Evolutionary conservation across 805 yeast genomes (phyloP).

Genomic region (Monosporozyma aquatica): DNA sequence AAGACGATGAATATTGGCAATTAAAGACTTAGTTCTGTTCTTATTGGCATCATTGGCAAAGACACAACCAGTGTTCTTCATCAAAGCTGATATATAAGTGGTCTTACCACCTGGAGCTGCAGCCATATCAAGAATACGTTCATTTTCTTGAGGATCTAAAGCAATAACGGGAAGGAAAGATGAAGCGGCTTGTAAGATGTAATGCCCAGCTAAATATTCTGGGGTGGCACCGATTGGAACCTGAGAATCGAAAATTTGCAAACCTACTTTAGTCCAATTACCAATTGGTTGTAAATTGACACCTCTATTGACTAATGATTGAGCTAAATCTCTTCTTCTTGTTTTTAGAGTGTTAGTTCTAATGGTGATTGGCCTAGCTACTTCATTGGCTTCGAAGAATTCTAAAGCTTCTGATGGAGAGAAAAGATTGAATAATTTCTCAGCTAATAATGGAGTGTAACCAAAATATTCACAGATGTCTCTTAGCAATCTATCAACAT

Average conservation of each 20-base stretch:
- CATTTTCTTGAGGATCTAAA: constrained; percentile 91
- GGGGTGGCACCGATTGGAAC: constrained; percentile 99
- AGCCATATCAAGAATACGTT: constrained; percentile 95
- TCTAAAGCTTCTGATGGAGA: constrained; percentile 96
- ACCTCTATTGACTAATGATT: constrained; percentile 89
- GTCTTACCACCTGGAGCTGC: constrained; percentile 99
- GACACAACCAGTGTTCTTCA: constrained; percentile 96
- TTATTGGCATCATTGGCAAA: constrained; percentile 97
- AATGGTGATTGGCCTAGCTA: constrained; percentile 90
- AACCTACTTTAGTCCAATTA: constrained; percentile 95
- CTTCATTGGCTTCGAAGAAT: constrained; percentile 96
- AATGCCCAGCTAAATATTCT: constrained; percentile 95
- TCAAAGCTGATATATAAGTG: constrained; percentile 86
- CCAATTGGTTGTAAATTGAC: constrained; percentile 97
- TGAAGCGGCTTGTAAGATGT: constrained; percentile 96
- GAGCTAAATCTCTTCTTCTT: constrained; percentile 92
- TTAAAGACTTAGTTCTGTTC: constrained; percentile 89
- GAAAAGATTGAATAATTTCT: constrained; percentile 82
- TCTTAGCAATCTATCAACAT: constrained; percentile 62
- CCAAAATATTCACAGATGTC: constrained; percentile 94
- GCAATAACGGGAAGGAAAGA: constrained; percentile 98
- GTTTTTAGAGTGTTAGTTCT: constrained; percentile 95
- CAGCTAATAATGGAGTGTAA: constrained; percentile 84
- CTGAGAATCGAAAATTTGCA: constrained; percentile 94
- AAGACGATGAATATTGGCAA: constrained; percentile 94